A percentile compares a stretch with the other conserved stretches of the same genome.
These are phyloP conservation scores for Citrus australasica DNA, from an alignment of 345 rosid species.

Conservation along the genomic window DNA sequence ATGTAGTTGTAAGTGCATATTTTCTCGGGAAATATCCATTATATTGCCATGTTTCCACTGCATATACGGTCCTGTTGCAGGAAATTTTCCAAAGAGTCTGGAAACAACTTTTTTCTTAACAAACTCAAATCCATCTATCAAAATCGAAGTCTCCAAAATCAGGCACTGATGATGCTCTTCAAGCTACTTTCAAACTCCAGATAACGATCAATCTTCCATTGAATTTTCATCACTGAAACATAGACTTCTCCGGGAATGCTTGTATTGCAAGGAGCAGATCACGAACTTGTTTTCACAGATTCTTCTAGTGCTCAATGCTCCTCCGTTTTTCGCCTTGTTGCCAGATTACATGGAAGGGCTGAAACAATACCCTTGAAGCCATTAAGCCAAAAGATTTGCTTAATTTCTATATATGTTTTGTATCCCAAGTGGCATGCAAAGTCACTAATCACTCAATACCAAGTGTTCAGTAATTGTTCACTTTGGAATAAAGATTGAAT, in stretches of 20 bases:
- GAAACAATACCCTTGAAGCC: conserved; percentile 57
- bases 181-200: conserved; percentile 61
- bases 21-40: too few relatives aligned
- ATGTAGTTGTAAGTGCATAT: too few relatives aligned
- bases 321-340: conserved; percentile 44
- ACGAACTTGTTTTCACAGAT: conserved; percentile 33
- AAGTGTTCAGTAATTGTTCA: too few relatives aligned
- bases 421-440: too few relatives aligned
- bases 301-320: conserved; percentile 19
- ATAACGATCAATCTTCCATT: conserved; percentile 14
- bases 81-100: conserved; percentile 55
- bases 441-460: too few relatives aligned
- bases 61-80: conserved; percentile 25
- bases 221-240: conserved; percentile 45
- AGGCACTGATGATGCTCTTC: conserved; percentile 57
- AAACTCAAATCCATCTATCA: conserved; percentile 55
- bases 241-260: conserved; percentile 73
- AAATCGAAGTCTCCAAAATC: conserved; percentile 45
- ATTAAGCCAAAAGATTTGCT: conserved; percentile 49
- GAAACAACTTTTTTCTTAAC: conserved; percentile 44
- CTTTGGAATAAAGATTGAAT: too few relatives aligned
- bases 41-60: too few relatives aligned
- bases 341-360: conserved; percentile 57
- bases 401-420: conserved; percentile 21
- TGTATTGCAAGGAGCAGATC: conserved; percentile 35